A percentile compares a stretch with the other conserved stretches of the same genome.
Evolutionary conservation across 1,284 basidiomycete genomes (phyloP).

Genomic region (Golubevia pallescens): DNA sequence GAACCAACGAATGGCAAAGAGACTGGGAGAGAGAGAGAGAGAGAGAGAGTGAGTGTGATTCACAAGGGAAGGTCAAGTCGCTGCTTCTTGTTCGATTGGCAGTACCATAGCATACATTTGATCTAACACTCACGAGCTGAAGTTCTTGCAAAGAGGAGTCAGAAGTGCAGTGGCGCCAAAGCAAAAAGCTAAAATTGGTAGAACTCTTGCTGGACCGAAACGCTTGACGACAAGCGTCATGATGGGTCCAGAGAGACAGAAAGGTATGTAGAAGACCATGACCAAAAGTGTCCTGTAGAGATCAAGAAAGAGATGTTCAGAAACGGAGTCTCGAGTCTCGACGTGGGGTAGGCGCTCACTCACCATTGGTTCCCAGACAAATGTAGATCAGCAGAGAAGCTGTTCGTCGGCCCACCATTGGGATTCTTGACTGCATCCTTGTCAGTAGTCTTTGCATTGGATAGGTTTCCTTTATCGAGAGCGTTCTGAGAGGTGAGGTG

Average conservation of each 20-base stretch:
- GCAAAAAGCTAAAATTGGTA: conserved; percentile 69
- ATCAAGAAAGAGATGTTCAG: neutral
- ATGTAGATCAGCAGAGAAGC: conserved; percentile 7
- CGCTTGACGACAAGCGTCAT: conserved; percentile 68
- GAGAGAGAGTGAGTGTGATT: conserved; percentile 8
- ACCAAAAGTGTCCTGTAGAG: conserved; percentile 10
- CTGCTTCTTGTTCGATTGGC: too few relatives aligned
- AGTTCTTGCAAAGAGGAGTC: conserved; percentile 22
- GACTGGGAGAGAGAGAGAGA: conserved; percentile 9
- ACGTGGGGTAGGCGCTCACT: neutral
- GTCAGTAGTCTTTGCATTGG: conserved; percentile 70
- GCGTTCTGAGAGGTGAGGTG: conserved; percentile 64
- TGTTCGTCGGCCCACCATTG: conserved; percentile 21
- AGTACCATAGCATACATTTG: too few relatives aligned
- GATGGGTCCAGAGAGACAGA: conserved; percentile 67
- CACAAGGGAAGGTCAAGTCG: too few relatives aligned
- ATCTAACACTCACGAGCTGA: conserved; percentile 11
- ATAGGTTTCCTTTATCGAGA: conserved; percentile 70
- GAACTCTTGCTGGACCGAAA: conserved; percentile 68
- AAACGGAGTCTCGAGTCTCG: neutral
- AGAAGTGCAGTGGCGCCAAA: conserved; percentile 65
- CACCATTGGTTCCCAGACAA: neutral
- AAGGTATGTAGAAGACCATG: conserved; percentile 20
- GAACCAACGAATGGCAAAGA: conserved; percentile 12
- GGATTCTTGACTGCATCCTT: conserved; percentile 59